These are phyloP conservation scores for Gelatoporia subvermispora DNA, from an alignment of 768 basidiomycete genomes.

Conservation along the genomic window DNA sequence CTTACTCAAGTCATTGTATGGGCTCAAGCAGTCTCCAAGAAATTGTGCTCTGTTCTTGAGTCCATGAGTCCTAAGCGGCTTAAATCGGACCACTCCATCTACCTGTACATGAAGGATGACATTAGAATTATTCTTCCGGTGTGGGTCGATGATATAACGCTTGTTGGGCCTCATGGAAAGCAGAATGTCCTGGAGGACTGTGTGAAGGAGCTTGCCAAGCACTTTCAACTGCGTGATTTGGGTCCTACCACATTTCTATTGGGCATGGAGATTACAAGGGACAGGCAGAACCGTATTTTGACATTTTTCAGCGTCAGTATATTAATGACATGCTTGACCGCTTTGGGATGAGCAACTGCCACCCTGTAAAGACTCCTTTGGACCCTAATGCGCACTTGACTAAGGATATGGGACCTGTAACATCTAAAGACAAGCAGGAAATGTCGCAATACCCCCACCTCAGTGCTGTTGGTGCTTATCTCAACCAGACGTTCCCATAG, in stretches of 20 bases:
- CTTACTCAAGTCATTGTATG: constrained; percentile 33
- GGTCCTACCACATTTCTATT: constrained; percentile 2
- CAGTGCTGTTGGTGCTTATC: constrained; percentile 19
- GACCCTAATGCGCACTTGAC: constrained; percentile 2
- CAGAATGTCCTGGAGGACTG: not conserved
- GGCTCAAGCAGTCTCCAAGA: constrained; percentile 37
- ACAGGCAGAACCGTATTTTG: constrained; percentile 8
- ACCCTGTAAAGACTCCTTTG: constrained; percentile 18
- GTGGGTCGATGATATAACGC: constrained; percentile 6
- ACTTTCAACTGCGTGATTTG: constrained; percentile 1
- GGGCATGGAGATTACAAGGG: constrained; percentile 8
- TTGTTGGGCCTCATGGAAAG: not conserved
- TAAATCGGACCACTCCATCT: too few relatives aligned
- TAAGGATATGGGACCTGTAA: constrained; percentile 2
- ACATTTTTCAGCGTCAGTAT: constrained; percentile 18
- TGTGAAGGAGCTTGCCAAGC: not conserved
- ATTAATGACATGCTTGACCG: constrained; percentile 13
- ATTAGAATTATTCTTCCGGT: too few relatives aligned
- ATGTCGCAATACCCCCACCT: constrained; percentile 13
- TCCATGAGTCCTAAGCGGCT: too few relatives aligned
- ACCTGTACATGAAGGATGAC: too few relatives aligned
- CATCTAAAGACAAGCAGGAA: not conserved
- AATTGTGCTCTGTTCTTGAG: too few relatives aligned
- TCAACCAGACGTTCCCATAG: constrained; percentile 31
- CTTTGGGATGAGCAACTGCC: constrained; percentile 19